Evolutionary conservation across 75 land plant genomes (phyloP), one percentile per base, ranked within the genome.

Genomic region (Chamaecyparis obtusa): DNA sequence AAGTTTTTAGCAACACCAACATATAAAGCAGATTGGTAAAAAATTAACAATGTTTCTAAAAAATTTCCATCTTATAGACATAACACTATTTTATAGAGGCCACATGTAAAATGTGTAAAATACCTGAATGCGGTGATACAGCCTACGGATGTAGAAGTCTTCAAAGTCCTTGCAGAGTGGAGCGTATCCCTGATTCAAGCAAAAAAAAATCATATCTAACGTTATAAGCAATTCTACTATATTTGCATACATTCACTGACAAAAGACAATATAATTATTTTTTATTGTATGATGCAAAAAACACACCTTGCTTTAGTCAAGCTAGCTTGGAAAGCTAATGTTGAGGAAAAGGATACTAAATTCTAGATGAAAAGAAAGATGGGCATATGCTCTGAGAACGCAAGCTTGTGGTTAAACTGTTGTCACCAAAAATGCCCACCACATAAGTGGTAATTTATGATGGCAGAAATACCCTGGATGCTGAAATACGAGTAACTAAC

Each of bases 51-150:
- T 64, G 69, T 64, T 64, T 24, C 30, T 5, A 24, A 27, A 64
- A 64, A 64, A 81, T 24, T 11, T 33, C 44, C 51, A 81, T 81
- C 49, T 49, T 81, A 86, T 37, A 67, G 51, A 27, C 24, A 64
- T 27, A 5, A 21, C 64, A 57, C 0, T 49, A 81, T 81, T 69
- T 48, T 67, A 88, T 37, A 46, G 51, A 37, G 56, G 21, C 17
- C 48, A 46, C 9, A 21, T 78, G 19, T 74, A 16, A 64, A 88
- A 54, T 37, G 55, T 51, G 24, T 41, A 60, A 71, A 79, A 48
- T 89, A 96, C 99, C 97, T 98, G 98, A 88, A 98, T 95, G 14
- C 99, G 94, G 83, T 90, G 91, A 90, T 98, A 96, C 35, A 98
- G 85, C 35, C 99, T 92, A 1, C 99, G 93, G 48, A 93, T 93